Evolutionary conservation across 495 filamentous ascomycete genomes (phyloP).

Genomic region (Hypoxylon subgilvum): DNA sequence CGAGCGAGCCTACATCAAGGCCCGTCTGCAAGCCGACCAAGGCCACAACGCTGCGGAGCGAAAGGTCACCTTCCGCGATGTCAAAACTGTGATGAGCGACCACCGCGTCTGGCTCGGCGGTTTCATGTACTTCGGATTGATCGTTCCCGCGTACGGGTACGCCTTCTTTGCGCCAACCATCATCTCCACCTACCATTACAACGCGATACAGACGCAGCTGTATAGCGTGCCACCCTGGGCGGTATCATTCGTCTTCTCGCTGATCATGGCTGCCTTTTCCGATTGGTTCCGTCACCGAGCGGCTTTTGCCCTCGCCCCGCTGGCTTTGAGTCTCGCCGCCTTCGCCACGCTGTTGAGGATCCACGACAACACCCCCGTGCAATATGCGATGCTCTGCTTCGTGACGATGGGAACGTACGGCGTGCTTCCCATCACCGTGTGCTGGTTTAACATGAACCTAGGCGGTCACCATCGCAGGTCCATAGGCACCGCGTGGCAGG

Average conservation of each 20-base stretch:
- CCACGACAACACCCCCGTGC: slow-evolving; percentile 62
- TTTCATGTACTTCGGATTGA: slow-evolving; percentile 88
- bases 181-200: slow-evolving; percentile 69
- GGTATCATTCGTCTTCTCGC: slow-evolving; percentile 74
- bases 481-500: slow-evolving; percentile 86
- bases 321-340: slow-evolving; percentile 69
- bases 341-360: slow-evolving; percentile 73
- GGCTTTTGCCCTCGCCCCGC: slow-evolving; percentile 69
- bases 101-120: slow-evolving; percentile 71
- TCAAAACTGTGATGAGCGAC: slow-evolving; percentile 76
- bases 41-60: slow-evolving; percentile 73
- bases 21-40: slow-evolving; percentile 77
- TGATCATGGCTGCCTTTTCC: slow-evolving; percentile 71
- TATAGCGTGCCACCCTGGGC: slow-evolving; percentile 87
- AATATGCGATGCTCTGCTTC: slow-evolving; percentile 79
- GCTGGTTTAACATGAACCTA: slow-evolving; percentile 94
- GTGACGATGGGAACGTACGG: slow-evolving; percentile 68
- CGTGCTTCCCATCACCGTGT: slow-evolving; percentile 83
- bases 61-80: slow-evolving; percentile 66
- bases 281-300: slow-evolving; percentile 78
- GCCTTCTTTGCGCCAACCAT: slow-evolving; percentile 78
- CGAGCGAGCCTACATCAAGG: slow-evolving; percentile 75
- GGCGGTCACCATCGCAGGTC: slow-evolving; percentile 83
- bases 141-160: slow-evolving; percentile 83
- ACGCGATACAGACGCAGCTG: slow-evolving; percentile 75